Conservation (phyloP, 257 asterid species). For the Solanum stenotomum region DNA sequence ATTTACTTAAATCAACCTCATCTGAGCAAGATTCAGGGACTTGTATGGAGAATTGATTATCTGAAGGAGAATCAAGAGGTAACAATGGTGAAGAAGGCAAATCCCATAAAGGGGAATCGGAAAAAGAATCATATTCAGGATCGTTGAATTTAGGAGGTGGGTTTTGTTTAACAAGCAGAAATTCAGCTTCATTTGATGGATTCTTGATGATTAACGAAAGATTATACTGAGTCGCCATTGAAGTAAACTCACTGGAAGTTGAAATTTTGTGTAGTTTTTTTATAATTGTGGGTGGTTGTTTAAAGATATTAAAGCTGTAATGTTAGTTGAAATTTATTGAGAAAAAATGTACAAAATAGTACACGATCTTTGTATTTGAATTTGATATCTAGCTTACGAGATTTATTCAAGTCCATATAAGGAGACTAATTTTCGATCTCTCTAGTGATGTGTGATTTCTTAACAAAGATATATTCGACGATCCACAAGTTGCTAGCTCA, state of each 20-base stretch:
- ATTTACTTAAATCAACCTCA: slow-evolving; percentile 22
- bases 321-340: background rate
- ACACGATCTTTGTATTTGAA: background rate
- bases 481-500: background rate
- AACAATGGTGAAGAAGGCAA: slow-evolving; percentile 54
- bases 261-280: background rate
- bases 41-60: slow-evolving; percentile 17
- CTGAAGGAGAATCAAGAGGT: slow-evolving; percentile 5
- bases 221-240: slow-evolving; percentile 32
- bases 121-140: slow-evolving; percentile 63
- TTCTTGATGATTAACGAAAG: slow-evolving; percentile 58
- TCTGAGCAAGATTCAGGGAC: slow-evolving; percentile 12
- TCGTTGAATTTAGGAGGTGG: slow-evolving; percentile 77
- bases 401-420: no score
- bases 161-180: slow-evolving; percentile 51
- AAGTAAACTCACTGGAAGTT: background rate
- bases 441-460: no score
- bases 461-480: no score
- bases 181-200: slow-evolving; percentile 35
- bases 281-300: background rate
- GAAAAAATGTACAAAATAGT: background rate
- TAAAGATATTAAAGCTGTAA: background rate
- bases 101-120: slow-evolving; percentile 87
- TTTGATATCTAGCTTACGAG: no score
- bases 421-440: no score